phyloP scores from a whole-genome alignment of 2,329 filamentous ascomycete genomes.

The Aschersonia sp. region DNA sequence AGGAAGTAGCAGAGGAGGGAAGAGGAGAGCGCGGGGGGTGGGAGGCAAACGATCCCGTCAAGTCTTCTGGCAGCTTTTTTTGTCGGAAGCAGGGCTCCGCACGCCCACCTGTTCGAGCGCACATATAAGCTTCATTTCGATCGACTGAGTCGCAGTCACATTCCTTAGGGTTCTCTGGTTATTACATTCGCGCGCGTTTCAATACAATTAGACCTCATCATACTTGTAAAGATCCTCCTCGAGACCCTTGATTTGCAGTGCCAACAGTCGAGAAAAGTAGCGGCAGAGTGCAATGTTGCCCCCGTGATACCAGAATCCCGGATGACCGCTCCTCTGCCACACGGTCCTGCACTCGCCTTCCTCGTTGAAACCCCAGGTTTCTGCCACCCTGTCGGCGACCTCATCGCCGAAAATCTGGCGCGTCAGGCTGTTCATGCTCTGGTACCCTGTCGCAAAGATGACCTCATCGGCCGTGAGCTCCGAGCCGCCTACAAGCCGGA shows the following conservation, averaged over 20 bases:
- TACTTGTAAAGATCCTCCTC: slow-evolving; percentile 22
- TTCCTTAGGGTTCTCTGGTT: no score
- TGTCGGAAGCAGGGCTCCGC: no score
- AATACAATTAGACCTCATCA: slow-evolving; percentile 12
- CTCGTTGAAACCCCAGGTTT: slow-evolving; percentile 47
- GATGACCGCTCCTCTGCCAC: slow-evolving; percentile 46
- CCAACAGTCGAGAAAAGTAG: slow-evolving; percentile 40
- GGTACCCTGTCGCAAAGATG: slow-evolving; percentile 48
- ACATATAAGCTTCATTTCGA: no score
- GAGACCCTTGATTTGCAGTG: slow-evolving; percentile 34
- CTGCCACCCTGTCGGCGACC: slow-evolving; percentile 39
- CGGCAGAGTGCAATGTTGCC: slow-evolving; percentile 49
- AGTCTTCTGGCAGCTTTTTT: no score
- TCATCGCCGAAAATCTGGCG: slow-evolving; percentile 46
- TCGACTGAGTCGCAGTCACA: no score
- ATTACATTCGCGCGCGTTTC: no score
- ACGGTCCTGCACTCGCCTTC: slow-evolving; percentile 41
- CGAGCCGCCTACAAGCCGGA: slow-evolving; percentile 37
- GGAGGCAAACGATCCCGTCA: background rate
- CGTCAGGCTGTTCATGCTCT: slow-evolving; percentile 52
- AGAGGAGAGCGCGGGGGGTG: background rate
- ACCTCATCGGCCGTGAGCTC: slow-evolving; percentile 47
- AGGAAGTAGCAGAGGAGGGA: background rate
- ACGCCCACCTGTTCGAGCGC: no score
- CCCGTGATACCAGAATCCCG: slow-evolving; percentile 51